Base-by-base conservation (phyloP, 306 rosid species). In the Rosa chinensis region DNA sequence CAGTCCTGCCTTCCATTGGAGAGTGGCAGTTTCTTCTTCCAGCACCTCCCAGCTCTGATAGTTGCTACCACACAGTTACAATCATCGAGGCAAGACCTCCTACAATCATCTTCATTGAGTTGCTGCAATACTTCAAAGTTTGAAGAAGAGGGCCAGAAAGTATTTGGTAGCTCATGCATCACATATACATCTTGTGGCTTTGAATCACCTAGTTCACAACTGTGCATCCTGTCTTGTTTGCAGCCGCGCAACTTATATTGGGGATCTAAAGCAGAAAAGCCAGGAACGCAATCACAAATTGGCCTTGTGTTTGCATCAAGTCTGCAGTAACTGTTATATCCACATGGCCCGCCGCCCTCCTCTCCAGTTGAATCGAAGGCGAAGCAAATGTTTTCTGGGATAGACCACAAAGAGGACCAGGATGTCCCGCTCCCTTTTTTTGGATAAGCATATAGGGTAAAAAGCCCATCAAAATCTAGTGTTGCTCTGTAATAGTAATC, bases 401-500 rank as follows among this genome's bases (percentile, higher is more conserved):
- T n/a, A 45, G 75, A 81, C 68, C 43, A 70, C 37, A 75, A 5
- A 50, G 42, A 55, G 58, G 62, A 13, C 79, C 81, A 75, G 67
- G 75, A 21, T n/a, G 40, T 11, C 39, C 56, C 18, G 13, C 45
- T 53, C 37, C 66, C 20, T 4, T 44, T 44, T n/a, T 43, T 84
- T 3, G 59, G 76, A 50, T 76, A 50, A 37, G 39, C 49, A 68
- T 66, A 79, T 17, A 52, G 28, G 7, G 76, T 72, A 40, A 84
- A 72, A 48, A 80, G 77, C 2, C 87, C 87, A 42, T 80, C 79
- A n/a, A 20, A 66, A 66, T 80, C 82, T 0, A 84, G 63, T 47
- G 86, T 87, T 4, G 82, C 84, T 64, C 84, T 52, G 77, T 73
- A 82, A 23, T 53, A 76, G 70, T 43, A 79, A 10, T 77, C 84